Percentiles rank a stretch among this genome's conserved stretches.
These are phyloP conservation scores for Curvularia eragrostidis DNA, from an alignment of 2,329 filamentous ascomycete genomes.

Conservation along the genomic window DNA sequence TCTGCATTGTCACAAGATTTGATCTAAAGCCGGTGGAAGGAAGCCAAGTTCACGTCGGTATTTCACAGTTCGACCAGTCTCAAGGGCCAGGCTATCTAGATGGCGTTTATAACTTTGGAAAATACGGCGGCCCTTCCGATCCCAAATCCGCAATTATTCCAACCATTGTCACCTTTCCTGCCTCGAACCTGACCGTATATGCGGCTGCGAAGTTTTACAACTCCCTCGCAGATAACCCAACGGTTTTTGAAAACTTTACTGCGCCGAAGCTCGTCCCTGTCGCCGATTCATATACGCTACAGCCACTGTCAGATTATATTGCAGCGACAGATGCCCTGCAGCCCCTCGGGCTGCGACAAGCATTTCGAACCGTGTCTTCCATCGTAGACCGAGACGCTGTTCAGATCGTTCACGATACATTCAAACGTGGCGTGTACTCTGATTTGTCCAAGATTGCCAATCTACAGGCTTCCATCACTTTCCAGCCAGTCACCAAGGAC, in stretches of 20 bases:
- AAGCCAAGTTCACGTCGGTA: constrained; percentile 20
- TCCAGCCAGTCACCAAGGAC: constrained; percentile 31
- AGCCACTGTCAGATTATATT: constrained; percentile 22
- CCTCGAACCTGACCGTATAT: constrained; percentile 23
- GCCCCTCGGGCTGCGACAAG: constrained; percentile 23
- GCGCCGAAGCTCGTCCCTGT: constrained; percentile 23
- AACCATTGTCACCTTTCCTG: constrained; percentile 25
- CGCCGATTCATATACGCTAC: constrained; percentile 23
- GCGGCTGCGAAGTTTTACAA: constrained; percentile 30
- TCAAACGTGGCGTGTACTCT: constrained; percentile 15
- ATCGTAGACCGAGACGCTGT: constrained; percentile 25
- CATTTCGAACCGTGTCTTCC: constrained; percentile 25
- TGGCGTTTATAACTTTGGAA: constrained; percentile 29
- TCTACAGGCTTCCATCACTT: constrained; percentile 23
- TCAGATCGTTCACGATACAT: constrained; percentile 25
- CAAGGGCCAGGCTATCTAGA: constrained; percentile 26
- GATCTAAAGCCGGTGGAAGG: constrained; percentile 19
- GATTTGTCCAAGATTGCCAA: constrained; percentile 11
- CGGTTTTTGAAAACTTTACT: constrained; percentile 32
- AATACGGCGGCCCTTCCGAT: constrained; percentile 24
- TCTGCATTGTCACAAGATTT: constrained; percentile 30
- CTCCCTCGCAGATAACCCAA: constrained; percentile 18
- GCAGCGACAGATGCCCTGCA: constrained; percentile 19
- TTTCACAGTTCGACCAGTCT: constrained; percentile 23
- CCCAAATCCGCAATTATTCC: constrained; percentile 31